Conservation (phyloP, 2,329 filamentous ascomycete genomes). For the Calonectria leucothoes region DNA sequence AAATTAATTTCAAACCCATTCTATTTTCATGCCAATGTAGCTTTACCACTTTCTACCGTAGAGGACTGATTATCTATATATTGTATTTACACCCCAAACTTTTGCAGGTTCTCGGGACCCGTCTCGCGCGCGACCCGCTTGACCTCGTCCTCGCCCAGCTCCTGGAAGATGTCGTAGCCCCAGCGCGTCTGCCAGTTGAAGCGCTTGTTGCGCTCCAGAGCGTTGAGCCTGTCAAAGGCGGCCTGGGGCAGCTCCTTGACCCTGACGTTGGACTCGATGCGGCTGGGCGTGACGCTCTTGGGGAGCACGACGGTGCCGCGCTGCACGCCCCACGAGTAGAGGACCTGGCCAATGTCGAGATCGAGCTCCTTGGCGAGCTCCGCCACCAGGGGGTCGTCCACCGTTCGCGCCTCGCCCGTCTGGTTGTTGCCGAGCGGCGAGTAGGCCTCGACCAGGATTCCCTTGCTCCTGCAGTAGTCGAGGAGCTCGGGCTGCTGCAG, state of each 20-base stretch:
- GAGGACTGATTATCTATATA: too few relatives aligned
- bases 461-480: constrained; percentile 66
- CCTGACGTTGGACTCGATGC: constrained; percentile 73
- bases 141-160: constrained; percentile 51
- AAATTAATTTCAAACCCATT: neutral
- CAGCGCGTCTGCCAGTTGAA: constrained; percentile 56
- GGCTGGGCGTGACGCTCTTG: constrained; percentile 73
- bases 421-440: constrained; percentile 71
- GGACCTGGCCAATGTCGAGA: constrained; percentile 53
- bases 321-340: constrained; percentile 69
- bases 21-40: neutral
- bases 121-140: constrained; percentile 47
- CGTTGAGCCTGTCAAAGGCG: constrained; percentile 50
- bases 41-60: too few relatives aligned
- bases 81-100: constrained; percentile 39
- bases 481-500: constrained; percentile 71
- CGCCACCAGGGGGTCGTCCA: constrained; percentile 61
- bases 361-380: constrained; percentile 58
- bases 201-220: constrained; percentile 54
- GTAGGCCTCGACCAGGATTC: constrained; percentile 72
- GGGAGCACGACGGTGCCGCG: constrained; percentile 74
- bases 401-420: constrained; percentile 54
- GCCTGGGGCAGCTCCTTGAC: constrained; percentile 51
- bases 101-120: constrained; percentile 49
- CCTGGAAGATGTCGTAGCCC: constrained; percentile 59